A percentile compares a stretch with the other conserved stretches of the same genome.
Evolutionary conservation across 345 rosid species (phyloP).

Genomic region (Citrus mangshanensis): DNA sequence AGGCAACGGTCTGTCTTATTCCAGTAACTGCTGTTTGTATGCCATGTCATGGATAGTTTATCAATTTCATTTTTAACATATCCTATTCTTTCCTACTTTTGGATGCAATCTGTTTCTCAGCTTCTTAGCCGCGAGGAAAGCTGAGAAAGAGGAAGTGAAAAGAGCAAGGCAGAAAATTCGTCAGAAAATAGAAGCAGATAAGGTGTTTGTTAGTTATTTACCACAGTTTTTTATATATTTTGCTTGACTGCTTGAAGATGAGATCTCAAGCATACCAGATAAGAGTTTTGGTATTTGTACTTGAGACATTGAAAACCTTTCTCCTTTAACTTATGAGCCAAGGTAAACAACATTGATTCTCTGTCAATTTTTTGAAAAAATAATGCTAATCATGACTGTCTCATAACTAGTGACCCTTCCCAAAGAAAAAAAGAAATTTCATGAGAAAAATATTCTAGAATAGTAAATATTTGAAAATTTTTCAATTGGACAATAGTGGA

Average conservation of each 20-base stretch:
- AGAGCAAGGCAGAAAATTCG: slow-evolving; percentile 63
- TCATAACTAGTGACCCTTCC: neutral
- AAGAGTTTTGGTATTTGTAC: neutral
- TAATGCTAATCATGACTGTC: neutral
- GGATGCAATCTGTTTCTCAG: slow-evolving; percentile 28
- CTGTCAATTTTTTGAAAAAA: neutral
- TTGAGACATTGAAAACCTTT: neutral
- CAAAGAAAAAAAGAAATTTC: neutral
- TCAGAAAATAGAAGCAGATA: slow-evolving; percentile 63
- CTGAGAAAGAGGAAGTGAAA: slow-evolving; percentile 61
- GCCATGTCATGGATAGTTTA: neutral
- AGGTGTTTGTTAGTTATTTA: slow-evolving; percentile 37
- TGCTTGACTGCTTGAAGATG: neutral
- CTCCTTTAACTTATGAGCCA: neutral
- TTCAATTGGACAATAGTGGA: neutral
- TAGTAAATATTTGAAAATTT: neutral
- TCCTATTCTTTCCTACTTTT: slow-evolving; percentile 8
- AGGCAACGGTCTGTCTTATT: slow-evolving; percentile 56
- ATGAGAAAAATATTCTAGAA: neutral
- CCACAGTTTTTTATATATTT: neutral
- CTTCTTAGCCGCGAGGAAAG: slow-evolving; percentile 44
- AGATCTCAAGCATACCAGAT: neutral
- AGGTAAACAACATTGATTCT: neutral
- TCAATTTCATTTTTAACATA: slow-evolving; percentile 3
- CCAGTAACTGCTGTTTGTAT: neutral